phyloP scores from a whole-genome alignment of 257 asterid species.

The Fraxinus quadrangulata region DNA sequence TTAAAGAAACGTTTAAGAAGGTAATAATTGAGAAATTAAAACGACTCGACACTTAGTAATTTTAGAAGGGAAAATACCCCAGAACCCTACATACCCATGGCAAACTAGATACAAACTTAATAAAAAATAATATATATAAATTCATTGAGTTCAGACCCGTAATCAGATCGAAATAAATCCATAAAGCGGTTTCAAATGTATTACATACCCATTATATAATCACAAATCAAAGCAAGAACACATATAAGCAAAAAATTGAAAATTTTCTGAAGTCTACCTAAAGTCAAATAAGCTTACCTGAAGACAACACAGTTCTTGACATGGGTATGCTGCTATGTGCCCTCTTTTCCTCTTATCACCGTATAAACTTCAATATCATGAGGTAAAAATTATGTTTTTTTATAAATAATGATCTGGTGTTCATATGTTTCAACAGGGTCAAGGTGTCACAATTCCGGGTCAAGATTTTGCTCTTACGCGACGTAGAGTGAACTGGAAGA shows the following conservation, averaged over 20 bases:
- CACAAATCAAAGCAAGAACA: conserved; percentile 20
- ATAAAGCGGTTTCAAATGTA: conserved; percentile 1
- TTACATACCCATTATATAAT: conserved; percentile 14
- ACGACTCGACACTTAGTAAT: background rate
- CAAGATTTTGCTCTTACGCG: background rate
- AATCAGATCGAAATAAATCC: conserved; percentile 24
- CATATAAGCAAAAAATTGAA: background rate
- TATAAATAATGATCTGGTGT: background rate
- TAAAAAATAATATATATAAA: background rate
- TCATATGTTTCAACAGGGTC: background rate
- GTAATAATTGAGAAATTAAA: background rate
- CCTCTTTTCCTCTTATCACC: conserved; percentile 33
- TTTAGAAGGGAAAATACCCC: background rate
- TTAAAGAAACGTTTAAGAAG: background rate
- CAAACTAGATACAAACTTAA: background rate
- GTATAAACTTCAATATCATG: conserved; percentile 13
- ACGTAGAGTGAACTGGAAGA: background rate
- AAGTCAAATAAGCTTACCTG: conserved; percentile 29
- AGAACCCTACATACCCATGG: conserved; percentile 10
- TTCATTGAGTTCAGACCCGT: conserved; percentile 17
- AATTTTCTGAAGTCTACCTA: conserved; percentile 29
- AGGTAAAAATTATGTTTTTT: background rate
- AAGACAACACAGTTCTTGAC: conserved; percentile 39
- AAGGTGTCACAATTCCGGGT: background rate
- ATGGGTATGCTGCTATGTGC: conserved; percentile 35